Evolutionary conservation across 2,329 filamentous ascomycete genomes (phyloP).

Genomic region (Aspergillus pseudoterreus): DNA sequence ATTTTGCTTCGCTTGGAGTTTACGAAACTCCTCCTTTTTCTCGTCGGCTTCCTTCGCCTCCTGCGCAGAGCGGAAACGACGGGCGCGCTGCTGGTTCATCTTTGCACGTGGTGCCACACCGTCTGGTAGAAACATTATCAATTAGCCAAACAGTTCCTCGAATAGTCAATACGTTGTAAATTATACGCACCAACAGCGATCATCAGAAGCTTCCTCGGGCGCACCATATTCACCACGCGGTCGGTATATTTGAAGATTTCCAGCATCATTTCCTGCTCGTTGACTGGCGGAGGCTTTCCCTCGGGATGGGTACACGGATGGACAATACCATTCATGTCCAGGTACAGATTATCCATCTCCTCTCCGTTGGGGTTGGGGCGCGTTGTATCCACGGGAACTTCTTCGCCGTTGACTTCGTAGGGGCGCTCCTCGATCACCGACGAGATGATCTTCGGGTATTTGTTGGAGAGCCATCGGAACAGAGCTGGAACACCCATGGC

Average conservation of each 20-base stretch:
- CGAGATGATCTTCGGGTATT: conserved; percentile 96
- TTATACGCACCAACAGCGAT: conserved; percentile 76
- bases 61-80: conserved; percentile 89
- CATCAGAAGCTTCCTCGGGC: conserved; percentile 91
- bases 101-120: conserved; percentile 96
- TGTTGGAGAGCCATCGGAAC: conserved; percentile 94
- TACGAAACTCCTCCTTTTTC: conserved; percentile 83
- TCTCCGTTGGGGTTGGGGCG: conserved; percentile 92
- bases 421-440: conserved; percentile 84
- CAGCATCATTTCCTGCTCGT: conserved; percentile 99
- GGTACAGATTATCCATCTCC: conserved; percentile 95
- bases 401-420: conserved; percentile 74
- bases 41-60: conserved; percentile 92
- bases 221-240: conserved; percentile 96
- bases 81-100: conserved; percentile 98
- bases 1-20: conserved; percentile 76
- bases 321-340: conserved; percentile 99
- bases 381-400: conserved; percentile 80
- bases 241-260: conserved; percentile 99
- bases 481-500: conserved; percentile 90
- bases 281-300: conserved; percentile 81
- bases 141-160: not conserved
- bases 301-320: conserved; percentile 98
- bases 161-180: not conserved
- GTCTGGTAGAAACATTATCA: conserved; percentile 51